Conservation (phyloP, 352 stramenopile species). For the Phytopythium kandeliae region DNA sequence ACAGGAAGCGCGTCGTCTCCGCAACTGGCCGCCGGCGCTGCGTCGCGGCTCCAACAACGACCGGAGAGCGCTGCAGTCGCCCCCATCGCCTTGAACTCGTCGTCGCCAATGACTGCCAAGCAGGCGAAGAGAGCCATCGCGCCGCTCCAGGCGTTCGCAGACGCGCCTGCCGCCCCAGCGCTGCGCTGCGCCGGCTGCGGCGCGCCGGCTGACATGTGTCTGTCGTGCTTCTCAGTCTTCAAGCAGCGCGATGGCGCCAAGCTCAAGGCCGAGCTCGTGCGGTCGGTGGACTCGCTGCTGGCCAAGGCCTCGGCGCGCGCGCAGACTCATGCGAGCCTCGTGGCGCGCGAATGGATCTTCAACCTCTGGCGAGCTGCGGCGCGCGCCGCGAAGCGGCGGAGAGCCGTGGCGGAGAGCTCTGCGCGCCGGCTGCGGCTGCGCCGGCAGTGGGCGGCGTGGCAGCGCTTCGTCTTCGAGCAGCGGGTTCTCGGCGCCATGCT, state of each 20-base stretch:
- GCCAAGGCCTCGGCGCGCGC: conserved; percentile 47
- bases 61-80: conserved; percentile 6
- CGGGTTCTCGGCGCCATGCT: conserved; percentile 70
- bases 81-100: background rate
- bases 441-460: conserved; percentile 41
- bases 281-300: conserved; percentile 60
- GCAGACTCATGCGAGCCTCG: conserved; percentile 46
- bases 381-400: conserved; percentile 21
- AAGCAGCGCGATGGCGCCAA: conserved; percentile 44
- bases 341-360: conserved; percentile 65
- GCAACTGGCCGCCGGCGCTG: background rate
- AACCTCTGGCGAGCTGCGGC: conserved; percentile 42
- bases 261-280: conserved; percentile 65
- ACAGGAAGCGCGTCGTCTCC: conserved; percentile 1
- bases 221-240: conserved; percentile 62
- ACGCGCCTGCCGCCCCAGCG: conserved; percentile 4
- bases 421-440: conserved; percentile 21
- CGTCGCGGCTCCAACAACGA: background rate
- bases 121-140: conserved; percentile 6
- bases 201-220: conserved; percentile 59
- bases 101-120: conserved; percentile 5
- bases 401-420: conserved; percentile 7
- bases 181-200: conserved; percentile 57
- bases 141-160: conserved; percentile 1
- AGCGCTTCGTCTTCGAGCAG: conserved; percentile 48